Conservation (phyloP, 345 rosid genomes). For the Aquilaria yunnanensis region DNA sequence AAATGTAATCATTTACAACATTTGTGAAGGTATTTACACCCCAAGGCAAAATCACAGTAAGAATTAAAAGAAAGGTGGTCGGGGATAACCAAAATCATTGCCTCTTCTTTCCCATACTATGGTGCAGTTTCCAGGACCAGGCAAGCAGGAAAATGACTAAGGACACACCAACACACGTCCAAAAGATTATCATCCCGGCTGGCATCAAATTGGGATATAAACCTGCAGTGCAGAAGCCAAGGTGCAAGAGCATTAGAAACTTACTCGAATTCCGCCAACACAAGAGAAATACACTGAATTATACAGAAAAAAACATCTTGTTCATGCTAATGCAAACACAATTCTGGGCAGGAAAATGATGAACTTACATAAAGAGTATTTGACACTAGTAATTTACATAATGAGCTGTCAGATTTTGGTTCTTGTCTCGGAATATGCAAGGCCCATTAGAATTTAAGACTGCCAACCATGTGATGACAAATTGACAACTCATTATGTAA, state of each 20-base stretch:
- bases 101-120: constrained; percentile 56
- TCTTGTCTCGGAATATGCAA: not conserved
- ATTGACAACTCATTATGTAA: not conserved
- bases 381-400: no score
- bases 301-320: not conserved
- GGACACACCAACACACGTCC: constrained; percentile 58
- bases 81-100: constrained; percentile 29
- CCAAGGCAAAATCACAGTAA: constrained; percentile 18
- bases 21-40: constrained; percentile 32
- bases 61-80: constrained; percentile 37
- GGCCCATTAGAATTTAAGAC: not conserved
- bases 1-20: constrained; percentile 42
- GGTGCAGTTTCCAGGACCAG: constrained; percentile 81
- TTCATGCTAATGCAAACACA: not conserved
- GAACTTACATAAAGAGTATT: no score
- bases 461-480: not conserved
- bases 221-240: constrained; percentile 33
- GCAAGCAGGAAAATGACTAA: constrained; percentile 47
- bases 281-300: no score
- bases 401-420: no score
- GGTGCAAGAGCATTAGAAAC: no score
- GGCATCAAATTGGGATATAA: constrained; percentile 90
- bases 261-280: no score
- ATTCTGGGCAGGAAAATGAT: no score
- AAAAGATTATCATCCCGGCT: constrained; percentile 57